Base-by-base conservation (phyloP, 805 yeast genomes). In the Saccharomycopsis oosterbeekiorum region DNA sequence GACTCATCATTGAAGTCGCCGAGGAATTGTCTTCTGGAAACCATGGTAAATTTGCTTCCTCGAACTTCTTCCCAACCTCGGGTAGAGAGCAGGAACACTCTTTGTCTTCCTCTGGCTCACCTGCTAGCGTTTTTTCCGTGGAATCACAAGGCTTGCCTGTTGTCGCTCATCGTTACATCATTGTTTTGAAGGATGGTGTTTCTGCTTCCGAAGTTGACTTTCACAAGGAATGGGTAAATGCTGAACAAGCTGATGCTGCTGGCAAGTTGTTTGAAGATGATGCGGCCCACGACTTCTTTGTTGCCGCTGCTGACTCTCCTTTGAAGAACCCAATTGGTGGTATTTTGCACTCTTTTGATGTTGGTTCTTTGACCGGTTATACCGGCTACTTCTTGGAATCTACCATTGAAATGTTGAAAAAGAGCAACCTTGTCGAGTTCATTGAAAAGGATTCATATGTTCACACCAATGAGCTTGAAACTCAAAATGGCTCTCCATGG, bases 361-460 rank as follows among this genome's bases (percentile, higher is more conserved):
- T 90, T 66, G 78, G 78, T 61, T 65, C 73, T 53, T 74, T 89
- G 70, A 75, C 76, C 64, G 99, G 98, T 66, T 93, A 92, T 78
- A 77, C 92, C 59, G 99, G 97, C 63, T 80, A 78, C 74, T 90
- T 94, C 79, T 80, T 88, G 66, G 85, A 84, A 58, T 82, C 83
- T 59, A 84, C 90, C 60, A 75, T 93, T 62, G 89, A 89, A 61
- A 76, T 85, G 69, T 84, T 94, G 68, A 83, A 91, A 66, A 76
- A 80, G 65, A 83, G 79, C 71, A 88, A 88, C 19, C 68, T 78
- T 54, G 84, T 89, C 54, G 82, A 82, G 58, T 84, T 81, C 70
- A 85, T 84, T 65, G 89, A 84, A 76, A 76, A 76, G 64, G 88
- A 84, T 71, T 78, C 83, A 21, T 71, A 76, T 63, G 88, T 85